These are phyloP conservation scores for Zymoseptoria brevis DNA, from an alignment of 2,329 filamentous ascomycete species.

Conservation along the genomic window DNA sequence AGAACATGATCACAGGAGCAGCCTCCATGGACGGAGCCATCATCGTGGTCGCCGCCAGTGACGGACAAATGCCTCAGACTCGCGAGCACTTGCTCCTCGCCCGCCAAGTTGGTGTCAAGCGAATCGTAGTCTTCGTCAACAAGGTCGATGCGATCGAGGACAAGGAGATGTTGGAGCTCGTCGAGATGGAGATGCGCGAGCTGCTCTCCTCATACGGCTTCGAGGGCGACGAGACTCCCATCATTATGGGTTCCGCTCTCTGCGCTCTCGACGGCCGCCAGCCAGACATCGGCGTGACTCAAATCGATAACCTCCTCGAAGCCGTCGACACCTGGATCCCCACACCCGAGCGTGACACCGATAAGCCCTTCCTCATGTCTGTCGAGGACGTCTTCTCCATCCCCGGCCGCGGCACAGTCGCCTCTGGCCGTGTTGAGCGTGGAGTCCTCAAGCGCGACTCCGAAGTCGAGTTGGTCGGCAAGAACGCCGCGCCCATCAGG, in stretches of 20 bases:
- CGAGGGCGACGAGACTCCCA: constrained; percentile 95
- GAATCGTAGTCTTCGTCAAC: constrained; percentile 99
- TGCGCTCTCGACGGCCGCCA: constrained; percentile 83
- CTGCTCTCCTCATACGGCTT: constrained; percentile 88
- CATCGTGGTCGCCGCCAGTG: constrained; percentile 95
- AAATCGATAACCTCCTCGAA: constrained; percentile 85
- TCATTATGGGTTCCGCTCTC: constrained; percentile 92
- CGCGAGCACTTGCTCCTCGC: constrained; percentile 96
- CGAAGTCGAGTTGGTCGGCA: constrained; percentile 91
- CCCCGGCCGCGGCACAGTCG: constrained; percentile 85
- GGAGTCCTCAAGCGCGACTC: constrained; percentile 87
- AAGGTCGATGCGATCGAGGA: constrained; percentile 97
- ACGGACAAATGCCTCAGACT: constrained; percentile 99
- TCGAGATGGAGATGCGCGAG: constrained; percentile 99
- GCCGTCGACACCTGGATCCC: constrained; percentile 96
- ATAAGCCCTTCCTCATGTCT: constrained; percentile 99
- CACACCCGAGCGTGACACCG: constrained; percentile 83
- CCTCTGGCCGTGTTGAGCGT: constrained; percentile 94
- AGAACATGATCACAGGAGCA: constrained; percentile 99
- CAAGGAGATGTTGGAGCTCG: constrained; percentile 98
- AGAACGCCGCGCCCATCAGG: constrained; percentile 74
- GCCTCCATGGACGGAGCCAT: constrained; percentile 99
- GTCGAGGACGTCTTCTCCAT: constrained; percentile 62
- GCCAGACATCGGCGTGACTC: constrained; percentile 75
- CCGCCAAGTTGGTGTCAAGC: constrained; percentile 96